phyloP scores from a whole-genome alignment of 2,329 filamentous ascomycete genomes.

The Didymella arachidicola region DNA sequence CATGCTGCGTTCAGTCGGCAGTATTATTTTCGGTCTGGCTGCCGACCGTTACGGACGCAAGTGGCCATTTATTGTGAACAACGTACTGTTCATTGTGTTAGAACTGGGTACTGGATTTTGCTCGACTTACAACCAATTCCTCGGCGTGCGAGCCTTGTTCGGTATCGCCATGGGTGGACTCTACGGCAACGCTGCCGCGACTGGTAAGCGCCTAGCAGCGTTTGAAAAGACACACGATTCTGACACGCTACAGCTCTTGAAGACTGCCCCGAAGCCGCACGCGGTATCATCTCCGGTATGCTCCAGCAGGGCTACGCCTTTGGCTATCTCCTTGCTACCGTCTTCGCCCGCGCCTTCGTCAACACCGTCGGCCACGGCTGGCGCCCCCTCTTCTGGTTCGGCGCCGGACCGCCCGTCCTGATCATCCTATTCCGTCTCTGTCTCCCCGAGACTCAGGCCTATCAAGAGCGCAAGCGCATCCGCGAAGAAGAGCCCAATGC shows the following conservation, averaged over 20 bases:
- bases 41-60: slow-evolving; percentile 64
- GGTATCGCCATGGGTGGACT: slow-evolving; percentile 71
- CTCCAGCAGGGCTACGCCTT: slow-evolving; percentile 71
- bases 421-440: slow-evolving; percentile 81
- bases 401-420: slow-evolving; percentile 77
- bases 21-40: slow-evolving; percentile 64
- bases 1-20: slow-evolving; percentile 68
- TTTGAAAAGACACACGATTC: slow-evolving; percentile 3
- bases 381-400: slow-evolving; percentile 91
- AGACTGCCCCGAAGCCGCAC: slow-evolving; percentile 65
- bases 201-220: slow-evolving; percentile 36
- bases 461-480: slow-evolving; percentile 70
- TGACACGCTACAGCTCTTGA: slow-evolving; percentile 57
- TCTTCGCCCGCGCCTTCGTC: slow-evolving; percentile 68
- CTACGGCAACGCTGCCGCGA: slow-evolving; percentile 68
- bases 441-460: slow-evolving; percentile 80
- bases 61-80: slow-evolving; percentile 67
- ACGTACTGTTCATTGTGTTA: slow-evolving; percentile 66
- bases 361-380: slow-evolving; percentile 80
- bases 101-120: slow-evolving; percentile 69
- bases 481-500: slow-evolving; percentile 67
- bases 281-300: slow-evolving; percentile 68
- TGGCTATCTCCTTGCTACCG: slow-evolving; percentile 68
- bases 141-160: slow-evolving; percentile 66
- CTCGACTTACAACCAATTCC: slow-evolving; percentile 64